Conservation (phyloP, 2,329 filamentous ascomycete species). For the Cadophora luteo-olivacea region DNA sequence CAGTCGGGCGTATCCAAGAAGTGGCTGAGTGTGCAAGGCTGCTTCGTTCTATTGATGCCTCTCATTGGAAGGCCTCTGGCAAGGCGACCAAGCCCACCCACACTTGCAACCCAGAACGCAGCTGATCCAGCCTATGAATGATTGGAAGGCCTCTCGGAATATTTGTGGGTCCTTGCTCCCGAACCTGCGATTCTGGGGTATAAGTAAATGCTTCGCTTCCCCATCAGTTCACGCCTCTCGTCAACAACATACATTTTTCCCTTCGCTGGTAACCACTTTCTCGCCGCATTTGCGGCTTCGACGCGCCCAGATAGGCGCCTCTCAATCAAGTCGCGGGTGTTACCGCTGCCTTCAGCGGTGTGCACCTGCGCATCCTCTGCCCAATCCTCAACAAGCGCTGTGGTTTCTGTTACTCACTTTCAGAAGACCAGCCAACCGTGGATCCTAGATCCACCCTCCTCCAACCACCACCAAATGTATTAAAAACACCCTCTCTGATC, state of each 20-base stretch:
- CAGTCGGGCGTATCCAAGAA: neutral
- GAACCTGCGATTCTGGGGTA: conserved; percentile 1
- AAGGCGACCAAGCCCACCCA: too few species aligned
- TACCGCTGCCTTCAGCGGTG: conserved; percentile 28
- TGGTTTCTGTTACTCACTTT: conserved; percentile 21
- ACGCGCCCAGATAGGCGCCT: conserved; percentile 25
- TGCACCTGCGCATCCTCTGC: conserved; percentile 24
- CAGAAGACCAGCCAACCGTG: conserved; percentile 21
- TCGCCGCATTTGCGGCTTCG: conserved; percentile 25
- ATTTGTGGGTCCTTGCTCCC: neutral
- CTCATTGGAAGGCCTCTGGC: neutral
- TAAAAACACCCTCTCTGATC: conserved; percentile 32
- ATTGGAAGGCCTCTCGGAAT: conserved; percentile 17
- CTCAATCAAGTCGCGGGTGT: conserved; percentile 23
- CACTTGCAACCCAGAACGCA: too few species aligned
- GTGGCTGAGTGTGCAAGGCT: neutral
- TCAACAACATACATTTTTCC: neutral
- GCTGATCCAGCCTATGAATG: neutral
- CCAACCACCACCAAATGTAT: conserved; percentile 24
- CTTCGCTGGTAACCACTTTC: conserved; percentile 4
- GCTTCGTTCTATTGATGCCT: neutral
- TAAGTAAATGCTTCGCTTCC: conserved; percentile 18
- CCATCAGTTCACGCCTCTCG: neutral
- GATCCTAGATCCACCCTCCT: conserved; percentile 28
- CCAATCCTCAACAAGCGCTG: conserved; percentile 31